Evolutionary conservation across 371 early-diverging fungal genomes (phyloP).

Genomic region (Vairimorpha apis): DNA sequence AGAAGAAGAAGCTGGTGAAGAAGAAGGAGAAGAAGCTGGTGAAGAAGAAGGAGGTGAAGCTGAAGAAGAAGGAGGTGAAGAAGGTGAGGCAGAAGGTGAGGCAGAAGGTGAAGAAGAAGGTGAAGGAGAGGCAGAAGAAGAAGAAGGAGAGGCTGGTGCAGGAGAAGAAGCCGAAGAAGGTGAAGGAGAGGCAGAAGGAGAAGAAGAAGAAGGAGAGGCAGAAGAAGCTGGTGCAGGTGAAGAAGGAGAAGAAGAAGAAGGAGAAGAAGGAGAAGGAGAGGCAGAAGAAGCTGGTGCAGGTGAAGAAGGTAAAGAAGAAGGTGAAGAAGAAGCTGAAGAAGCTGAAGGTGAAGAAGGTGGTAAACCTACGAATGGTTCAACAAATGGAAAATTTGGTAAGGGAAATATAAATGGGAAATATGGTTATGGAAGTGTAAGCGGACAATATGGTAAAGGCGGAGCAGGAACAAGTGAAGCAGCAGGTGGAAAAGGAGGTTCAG

Average conservation of each 20-base stretch:
- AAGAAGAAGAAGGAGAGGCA: slow-evolving; percentile 45
- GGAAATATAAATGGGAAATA: too few species aligned
- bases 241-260: slow-evolving; percentile 16
- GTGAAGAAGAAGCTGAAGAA: background rate
- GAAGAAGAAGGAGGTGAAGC: slow-evolving; percentile 31
- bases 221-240: slow-evolving; percentile 49
- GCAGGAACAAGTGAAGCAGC: too few species aligned
- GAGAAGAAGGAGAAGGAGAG: slow-evolving; percentile 26
- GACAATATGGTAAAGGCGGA: too few species aligned
- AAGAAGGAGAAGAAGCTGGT: background rate
- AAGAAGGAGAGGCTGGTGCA: slow-evolving; percentile 57
- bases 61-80: slow-evolving; percentile 31
- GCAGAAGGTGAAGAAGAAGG: slow-evolving; percentile 42
- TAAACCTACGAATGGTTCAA: background rate
- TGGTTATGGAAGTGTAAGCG: too few species aligned
- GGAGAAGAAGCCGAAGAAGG: slow-evolving; percentile 61
- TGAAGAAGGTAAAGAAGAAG: background rate
- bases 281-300: slow-evolving; percentile 35
- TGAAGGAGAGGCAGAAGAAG: slow-evolving; percentile 45
- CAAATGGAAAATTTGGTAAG: too few species aligned
- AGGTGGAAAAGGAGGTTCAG: too few species aligned
- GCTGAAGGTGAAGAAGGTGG: background rate
- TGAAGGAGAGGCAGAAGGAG: slow-evolving; percentile 41
- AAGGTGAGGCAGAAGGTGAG: slow-evolving; percentile 47
- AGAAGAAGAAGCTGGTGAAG: background rate